Percentiles rank a stretch among this genome's conserved stretches.
These are phyloP conservation scores for Torrubiellomyces zombiae DNA, from an alignment of 2,329 filamentous ascomycete species.

Conservation along the genomic window DNA sequence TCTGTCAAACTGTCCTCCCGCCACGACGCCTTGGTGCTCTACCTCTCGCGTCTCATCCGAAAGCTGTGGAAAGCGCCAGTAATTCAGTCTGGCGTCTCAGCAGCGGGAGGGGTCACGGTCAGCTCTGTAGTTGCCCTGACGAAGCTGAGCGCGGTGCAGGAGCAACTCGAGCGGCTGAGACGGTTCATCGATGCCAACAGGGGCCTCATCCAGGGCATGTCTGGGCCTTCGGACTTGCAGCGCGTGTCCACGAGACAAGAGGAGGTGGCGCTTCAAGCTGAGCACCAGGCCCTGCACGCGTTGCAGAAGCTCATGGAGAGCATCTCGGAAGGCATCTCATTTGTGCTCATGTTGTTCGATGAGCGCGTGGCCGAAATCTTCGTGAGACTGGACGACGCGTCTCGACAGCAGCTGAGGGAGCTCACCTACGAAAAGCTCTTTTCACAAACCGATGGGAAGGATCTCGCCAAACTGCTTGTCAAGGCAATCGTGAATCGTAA, in stretches of 20 bases:
- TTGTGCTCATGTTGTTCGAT: slow-evolving; percentile 86
- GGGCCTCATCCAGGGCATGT: slow-evolving; percentile 79
- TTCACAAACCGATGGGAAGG: slow-evolving; percentile 59
- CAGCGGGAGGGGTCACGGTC: slow-evolving; percentile 46
- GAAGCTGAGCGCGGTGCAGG: slow-evolving; percentile 65
- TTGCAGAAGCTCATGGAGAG: slow-evolving; percentile 73
- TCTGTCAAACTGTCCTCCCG: slow-evolving; percentile 75
- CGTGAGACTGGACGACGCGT: slow-evolving; percentile 51
- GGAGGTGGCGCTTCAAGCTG: slow-evolving; percentile 79
- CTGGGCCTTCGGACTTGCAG: slow-evolving; percentile 75
- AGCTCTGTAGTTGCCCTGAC: slow-evolving; percentile 45
- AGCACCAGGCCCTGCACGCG: slow-evolving; percentile 82
- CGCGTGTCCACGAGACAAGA: slow-evolving; percentile 69
- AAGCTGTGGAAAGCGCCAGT: slow-evolving; percentile 76
- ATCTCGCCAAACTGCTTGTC: slow-evolving; percentile 83
- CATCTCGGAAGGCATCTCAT: slow-evolving; percentile 92
- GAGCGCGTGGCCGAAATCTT: slow-evolving; percentile 85
- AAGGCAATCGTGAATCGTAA: slow-evolving; percentile 97
- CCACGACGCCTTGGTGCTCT: slow-evolving; percentile 75
- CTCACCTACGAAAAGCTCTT: slow-evolving; percentile 85
- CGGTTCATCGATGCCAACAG: slow-evolving; percentile 79
- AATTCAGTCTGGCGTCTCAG: slow-evolving; percentile 33
- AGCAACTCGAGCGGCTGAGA: slow-evolving; percentile 60
- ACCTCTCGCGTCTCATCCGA: slow-evolving; percentile 74
- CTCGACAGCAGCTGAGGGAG: slow-evolving; percentile 51